These are phyloP conservation scores for Hortiboletus campestris DNA, from an alignment of 768 basidiomycete species.

Conservation along the genomic window DNA sequence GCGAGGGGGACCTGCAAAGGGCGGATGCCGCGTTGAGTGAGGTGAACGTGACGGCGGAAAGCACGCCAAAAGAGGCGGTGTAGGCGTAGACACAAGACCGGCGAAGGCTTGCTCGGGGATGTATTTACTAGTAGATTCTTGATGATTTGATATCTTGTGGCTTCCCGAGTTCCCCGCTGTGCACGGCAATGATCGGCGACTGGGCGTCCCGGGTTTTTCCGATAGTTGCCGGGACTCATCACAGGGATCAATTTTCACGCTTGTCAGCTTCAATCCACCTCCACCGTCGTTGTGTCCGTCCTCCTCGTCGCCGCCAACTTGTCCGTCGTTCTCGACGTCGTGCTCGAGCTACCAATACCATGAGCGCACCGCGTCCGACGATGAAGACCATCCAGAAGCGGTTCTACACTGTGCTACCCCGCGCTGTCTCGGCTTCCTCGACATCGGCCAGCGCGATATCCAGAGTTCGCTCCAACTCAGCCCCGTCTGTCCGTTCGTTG, in stretches of 20 bases:
- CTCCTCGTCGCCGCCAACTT: conserved; percentile 5
- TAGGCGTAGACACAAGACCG: neutral
- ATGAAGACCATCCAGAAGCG: conserved; percentile 54
- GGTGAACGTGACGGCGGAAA: neutral
- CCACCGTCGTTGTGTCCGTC: neutral
- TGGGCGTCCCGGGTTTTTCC: conserved; percentile 21
- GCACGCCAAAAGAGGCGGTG: no score
- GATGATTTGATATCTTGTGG: no score
- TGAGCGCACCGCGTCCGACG: conserved; percentile 39
- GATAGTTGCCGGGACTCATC: neutral
- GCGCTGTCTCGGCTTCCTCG: conserved; percentile 27
- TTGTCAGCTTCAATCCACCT: neutral
- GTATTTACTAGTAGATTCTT: conserved; percentile 16
- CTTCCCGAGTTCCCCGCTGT: no score
- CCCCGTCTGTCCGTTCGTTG: conserved; percentile 40
- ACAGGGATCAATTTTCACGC: neutral
- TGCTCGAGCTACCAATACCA: conserved; percentile 8
- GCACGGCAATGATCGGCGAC: neutral
- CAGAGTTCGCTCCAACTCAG: conserved; percentile 46
- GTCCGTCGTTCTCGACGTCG: neutral
- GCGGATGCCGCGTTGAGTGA: conserved; percentile 81
- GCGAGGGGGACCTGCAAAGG: conserved; percentile 80
- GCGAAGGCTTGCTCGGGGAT: conserved; percentile 5
- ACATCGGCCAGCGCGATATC: conserved; percentile 33
- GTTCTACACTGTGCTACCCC: conserved; percentile 45